phyloP scores from a whole-genome alignment of 2,329 filamentous ascomycete species.

The Nemania abortiva region DNA sequence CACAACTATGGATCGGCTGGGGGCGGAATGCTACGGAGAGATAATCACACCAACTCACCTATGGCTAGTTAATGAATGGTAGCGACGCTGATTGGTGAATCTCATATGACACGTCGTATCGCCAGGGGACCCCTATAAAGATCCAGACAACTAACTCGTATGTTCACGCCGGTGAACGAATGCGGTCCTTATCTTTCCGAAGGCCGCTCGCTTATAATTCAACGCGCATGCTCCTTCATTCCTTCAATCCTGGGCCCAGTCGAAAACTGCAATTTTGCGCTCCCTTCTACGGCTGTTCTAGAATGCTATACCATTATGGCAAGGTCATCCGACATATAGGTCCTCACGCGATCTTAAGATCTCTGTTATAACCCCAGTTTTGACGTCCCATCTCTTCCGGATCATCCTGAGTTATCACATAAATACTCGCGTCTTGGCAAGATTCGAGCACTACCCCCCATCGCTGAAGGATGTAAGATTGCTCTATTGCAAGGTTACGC shows the following conservation, averaged over 20 bases:
- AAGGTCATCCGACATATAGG: conserved; percentile 19
- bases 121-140: conserved; percentile 7
- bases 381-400: neutral
- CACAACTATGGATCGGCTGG: conserved; percentile 6
- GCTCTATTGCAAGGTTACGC: conserved; percentile 4
- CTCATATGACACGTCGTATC: conserved; percentile 21
- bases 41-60: conserved; percentile 11
- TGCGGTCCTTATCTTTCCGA: conserved; percentile 28
- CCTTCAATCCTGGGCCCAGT: conserved; percentile 36
- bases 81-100: conserved; percentile 21
- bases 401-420: conserved; percentile 17
- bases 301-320: conserved; percentile 20
- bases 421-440: conserved; percentile 11
- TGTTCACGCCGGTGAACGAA: conserved; percentile 9
- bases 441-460: neutral
- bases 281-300: conserved; percentile 17
- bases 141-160: conserved; percentile 19
- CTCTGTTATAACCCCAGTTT: conserved; percentile 17
- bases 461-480: neutral
- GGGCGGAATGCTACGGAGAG: conserved; percentile 20
- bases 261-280: conserved; percentile 10
- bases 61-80: conserved; percentile 4
- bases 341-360: conserved; percentile 22
- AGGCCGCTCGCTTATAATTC: conserved; percentile 27
- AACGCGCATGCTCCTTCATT: conserved; percentile 36